phyloP scores from a whole-genome alignment of 2,329 filamentous ascomycete genomes.

The Fusarium subtropicale region DNA sequence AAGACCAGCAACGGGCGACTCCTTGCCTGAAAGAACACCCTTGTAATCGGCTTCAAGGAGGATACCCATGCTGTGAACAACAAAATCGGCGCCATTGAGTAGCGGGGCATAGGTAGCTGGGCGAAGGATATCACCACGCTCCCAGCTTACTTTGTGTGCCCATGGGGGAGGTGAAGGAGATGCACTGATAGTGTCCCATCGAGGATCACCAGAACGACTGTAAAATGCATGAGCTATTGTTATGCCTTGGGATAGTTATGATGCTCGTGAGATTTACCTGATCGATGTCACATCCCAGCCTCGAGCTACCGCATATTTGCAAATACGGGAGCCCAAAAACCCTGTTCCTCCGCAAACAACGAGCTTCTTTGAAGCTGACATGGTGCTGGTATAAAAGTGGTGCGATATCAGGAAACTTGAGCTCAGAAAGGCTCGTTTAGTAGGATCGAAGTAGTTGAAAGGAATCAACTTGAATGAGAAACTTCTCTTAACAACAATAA shows the following conservation, averaged over 20 bases:
- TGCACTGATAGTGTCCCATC: slow-evolving; percentile 83
- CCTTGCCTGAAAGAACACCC: slow-evolving; percentile 83
- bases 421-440: slow-evolving; percentile 9
- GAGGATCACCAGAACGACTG: slow-evolving; percentile 90
- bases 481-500: not conserved
- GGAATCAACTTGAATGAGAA: not conserved
- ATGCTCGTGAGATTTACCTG: slow-evolving; percentile 67
- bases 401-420: slow-evolving; percentile 31
- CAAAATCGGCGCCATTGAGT: slow-evolving; percentile 81
- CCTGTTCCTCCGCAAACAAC: slow-evolving; percentile 95
- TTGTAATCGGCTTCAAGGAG: slow-evolving; percentile 98
- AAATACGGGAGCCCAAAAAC: slow-evolving; percentile 89
- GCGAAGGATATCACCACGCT: slow-evolving; percentile 86
- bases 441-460: not conserved
- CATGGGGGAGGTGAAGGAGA: slow-evolving; percentile 78
- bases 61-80: slow-evolving; percentile 96
- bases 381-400: slow-evolving; percentile 51
- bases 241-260: slow-evolving; percentile 3
- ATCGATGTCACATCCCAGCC: slow-evolving; percentile 95
- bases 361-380: slow-evolving; percentile 77
- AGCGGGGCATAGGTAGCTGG: slow-evolving; percentile 82
- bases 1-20: slow-evolving; percentile 83
- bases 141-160: slow-evolving; percentile 87
- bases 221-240: slow-evolving; percentile 34
- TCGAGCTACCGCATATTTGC: slow-evolving; percentile 84